Evolutionary conservation across 2,329 filamentous ascomycete species (phyloP).

Genomic region (Claviceps sp.): DNA sequence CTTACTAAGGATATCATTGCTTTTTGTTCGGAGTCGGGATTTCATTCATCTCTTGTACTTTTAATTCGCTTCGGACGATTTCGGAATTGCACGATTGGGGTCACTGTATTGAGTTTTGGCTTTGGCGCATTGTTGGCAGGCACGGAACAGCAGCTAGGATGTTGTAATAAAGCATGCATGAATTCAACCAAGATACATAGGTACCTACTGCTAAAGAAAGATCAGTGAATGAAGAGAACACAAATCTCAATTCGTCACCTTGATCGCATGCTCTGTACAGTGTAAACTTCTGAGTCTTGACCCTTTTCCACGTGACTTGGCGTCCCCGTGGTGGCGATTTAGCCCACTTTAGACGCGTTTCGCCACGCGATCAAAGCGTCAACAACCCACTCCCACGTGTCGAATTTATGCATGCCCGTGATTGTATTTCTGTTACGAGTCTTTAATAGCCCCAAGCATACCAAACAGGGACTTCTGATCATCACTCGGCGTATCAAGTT

Average conservation of each 20-base stretch:
- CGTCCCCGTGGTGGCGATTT: slow-evolving; percentile 16
- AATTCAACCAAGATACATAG: neutral
- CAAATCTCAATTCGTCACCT: neutral
- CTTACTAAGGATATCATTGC: neutral
- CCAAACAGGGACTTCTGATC: neutral
- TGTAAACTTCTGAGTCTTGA: too few relatives aligned
- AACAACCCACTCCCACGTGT: neutral
- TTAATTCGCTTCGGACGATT: neutral
- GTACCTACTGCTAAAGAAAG: neutral
- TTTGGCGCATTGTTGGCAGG: neutral
- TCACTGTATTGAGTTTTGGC: neutral
- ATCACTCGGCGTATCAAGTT: neutral
- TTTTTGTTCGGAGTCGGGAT: neutral
- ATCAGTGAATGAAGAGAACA: neutral
- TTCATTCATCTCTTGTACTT: neutral
- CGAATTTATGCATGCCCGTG: too few relatives aligned
- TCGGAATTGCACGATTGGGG: neutral
- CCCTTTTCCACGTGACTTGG: slow-evolving; percentile 24
- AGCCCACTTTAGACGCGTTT: slow-evolving; percentile 22
- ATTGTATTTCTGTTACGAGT: neutral
- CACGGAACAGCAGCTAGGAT: neutral
- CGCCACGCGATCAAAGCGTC: neutral
- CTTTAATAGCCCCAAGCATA: neutral
- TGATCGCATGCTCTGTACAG: neutral
- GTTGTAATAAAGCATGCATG: neutral